Evolutionary conservation across 2,329 filamentous ascomycete species (phyloP).

Genomic region (Clarireedia sp.): DNA sequence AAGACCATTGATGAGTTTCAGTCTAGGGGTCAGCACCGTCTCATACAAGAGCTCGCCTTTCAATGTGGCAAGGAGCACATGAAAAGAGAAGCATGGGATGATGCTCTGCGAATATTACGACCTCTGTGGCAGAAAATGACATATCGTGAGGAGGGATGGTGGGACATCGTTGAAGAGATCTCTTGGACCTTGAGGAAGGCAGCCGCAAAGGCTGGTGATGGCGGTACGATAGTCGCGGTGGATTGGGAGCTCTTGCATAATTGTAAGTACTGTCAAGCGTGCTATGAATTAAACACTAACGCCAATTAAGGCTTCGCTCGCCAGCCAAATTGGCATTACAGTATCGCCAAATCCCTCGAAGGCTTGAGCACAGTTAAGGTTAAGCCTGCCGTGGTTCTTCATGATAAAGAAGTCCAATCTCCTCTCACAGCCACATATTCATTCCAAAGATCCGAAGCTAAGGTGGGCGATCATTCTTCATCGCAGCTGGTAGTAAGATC

Average conservation of each 20-base stretch:
- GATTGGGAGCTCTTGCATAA: conserved; percentile 58
- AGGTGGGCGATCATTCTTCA: conserved; percentile 50
- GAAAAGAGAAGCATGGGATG: conserved; percentile 42
- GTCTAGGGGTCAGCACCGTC: conserved; percentile 43
- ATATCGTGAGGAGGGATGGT: conserved; percentile 53
- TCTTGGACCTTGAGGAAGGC: conserved; percentile 53
- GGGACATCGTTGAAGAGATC: conserved; percentile 50
- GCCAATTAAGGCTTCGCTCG: conserved; percentile 42
- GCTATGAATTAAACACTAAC: conserved; percentile 11
- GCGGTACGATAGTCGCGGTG: conserved; percentile 50
- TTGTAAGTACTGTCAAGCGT: conserved; percentile 36
- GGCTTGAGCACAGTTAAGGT: conserved; percentile 35
- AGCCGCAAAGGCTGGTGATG: conserved; percentile 43
- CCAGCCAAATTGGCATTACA: conserved; percentile 51
- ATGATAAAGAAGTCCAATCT: conserved; percentile 43
- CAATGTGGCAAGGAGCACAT: conserved; percentile 50
- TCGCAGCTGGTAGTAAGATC: conserved; percentile 53
- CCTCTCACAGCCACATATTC: conserved; percentile 48
- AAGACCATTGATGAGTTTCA: conserved; percentile 47
- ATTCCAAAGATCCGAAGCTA: conserved; percentile 50
- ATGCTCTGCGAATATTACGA: conserved; percentile 44
- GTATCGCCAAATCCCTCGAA: conserved; percentile 49
- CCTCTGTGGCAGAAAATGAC: conserved; percentile 50
- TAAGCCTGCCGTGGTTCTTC: conserved; percentile 44
- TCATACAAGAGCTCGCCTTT: conserved; percentile 46